phyloP scores from a whole-genome alignment of 2,329 filamentous ascomycete genomes.

The Cercospora zeae-maydis region DNA sequence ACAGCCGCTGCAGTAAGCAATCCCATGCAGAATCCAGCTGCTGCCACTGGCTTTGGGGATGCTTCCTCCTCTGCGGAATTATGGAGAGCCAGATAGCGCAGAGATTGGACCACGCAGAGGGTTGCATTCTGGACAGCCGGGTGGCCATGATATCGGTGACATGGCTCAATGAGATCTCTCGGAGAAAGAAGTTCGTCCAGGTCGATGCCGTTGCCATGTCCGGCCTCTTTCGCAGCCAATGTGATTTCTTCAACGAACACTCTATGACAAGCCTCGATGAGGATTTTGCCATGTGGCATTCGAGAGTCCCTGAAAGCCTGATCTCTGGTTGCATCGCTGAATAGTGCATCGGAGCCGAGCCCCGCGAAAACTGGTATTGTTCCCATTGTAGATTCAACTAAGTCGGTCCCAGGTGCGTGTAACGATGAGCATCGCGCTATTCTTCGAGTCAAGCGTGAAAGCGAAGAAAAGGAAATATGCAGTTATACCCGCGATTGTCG shows the following conservation, averaged over 20 bases:
- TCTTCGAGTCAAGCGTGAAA: not conserved
- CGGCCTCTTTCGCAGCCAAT: not conserved
- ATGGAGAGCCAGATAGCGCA: slow-evolving; percentile 9
- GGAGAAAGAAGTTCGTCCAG: slow-evolving; percentile 4
- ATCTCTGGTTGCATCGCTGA: slow-evolving; percentile 8
- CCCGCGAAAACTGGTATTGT: slow-evolving; percentile 13
- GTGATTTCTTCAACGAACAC: slow-evolving; percentile 7
- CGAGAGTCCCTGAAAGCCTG: slow-evolving; percentile 3
- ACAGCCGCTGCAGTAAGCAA: slow-evolving; percentile 12
- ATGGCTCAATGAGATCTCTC: slow-evolving; percentile 1
- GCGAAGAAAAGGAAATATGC: not conserved
- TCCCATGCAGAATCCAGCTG: slow-evolving; percentile 10
- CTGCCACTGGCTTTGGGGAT: not conserved
- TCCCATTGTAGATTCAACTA: slow-evolving; percentile 4
- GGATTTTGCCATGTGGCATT: slow-evolving; percentile 7
- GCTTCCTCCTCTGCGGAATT: not conserved
- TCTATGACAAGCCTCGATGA: slow-evolving; percentile 10
- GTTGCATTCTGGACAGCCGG: slow-evolving; percentile 11
- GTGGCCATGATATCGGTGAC: slow-evolving; percentile 5
- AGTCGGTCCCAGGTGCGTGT: not conserved
- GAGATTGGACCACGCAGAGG: slow-evolving; percentile 4
- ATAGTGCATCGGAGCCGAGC: slow-evolving; percentile 14
- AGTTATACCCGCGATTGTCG: not conserved
- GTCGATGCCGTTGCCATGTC: not conserved
- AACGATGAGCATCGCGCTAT: not conserved